A percentile compares a stretch with the other conserved stretches of the same genome.
These are phyloP conservation scores for Sarocladium strictum DNA, from an alignment of 2,329 filamentous ascomycete species.

Conservation along the genomic window DNA sequence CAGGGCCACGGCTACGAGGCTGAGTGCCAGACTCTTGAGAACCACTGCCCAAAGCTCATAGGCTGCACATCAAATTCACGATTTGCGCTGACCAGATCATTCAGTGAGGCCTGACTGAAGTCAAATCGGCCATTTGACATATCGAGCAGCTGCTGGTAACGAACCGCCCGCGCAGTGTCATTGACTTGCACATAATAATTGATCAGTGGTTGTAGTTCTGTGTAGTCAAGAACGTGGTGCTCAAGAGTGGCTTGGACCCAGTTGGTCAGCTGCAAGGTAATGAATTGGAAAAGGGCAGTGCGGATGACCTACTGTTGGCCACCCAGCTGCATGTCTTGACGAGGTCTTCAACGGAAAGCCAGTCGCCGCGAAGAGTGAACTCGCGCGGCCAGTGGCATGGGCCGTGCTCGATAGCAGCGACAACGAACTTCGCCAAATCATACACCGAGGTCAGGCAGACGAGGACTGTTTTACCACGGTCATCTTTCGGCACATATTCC, in stretches of 20 bases:
- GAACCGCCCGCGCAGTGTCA: conserved; percentile 42
- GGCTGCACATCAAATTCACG: conserved; percentile 33
- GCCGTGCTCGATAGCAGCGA: conserved; percentile 60
- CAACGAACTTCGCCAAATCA: conserved; percentile 66
- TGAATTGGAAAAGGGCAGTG: background rate
- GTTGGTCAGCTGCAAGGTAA: conserved; percentile 7
- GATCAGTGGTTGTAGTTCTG: conserved; percentile 34
- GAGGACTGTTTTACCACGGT: conserved; percentile 41
- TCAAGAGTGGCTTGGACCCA: conserved; percentile 34
- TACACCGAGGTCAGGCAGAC: conserved; percentile 64
- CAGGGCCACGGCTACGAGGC: background rate
- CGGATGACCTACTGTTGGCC: conserved; percentile 37
- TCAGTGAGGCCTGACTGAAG: conserved; percentile 55
- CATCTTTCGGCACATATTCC: conserved; percentile 52
- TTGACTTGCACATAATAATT: conserved; percentile 38
- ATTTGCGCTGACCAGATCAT: conserved; percentile 36
- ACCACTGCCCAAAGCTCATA: conserved; percentile 47
- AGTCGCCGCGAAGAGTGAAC: conserved; percentile 63
- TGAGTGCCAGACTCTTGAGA: conserved; percentile 25
- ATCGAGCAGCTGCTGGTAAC: conserved; percentile 58
- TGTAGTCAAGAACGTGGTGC: conserved; percentile 30
- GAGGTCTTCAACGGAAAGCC: conserved; percentile 54
- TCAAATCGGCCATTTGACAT: conserved; percentile 65
- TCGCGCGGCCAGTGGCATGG: conserved; percentile 59
- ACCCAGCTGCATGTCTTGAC: conserved; percentile 42